These are phyloP conservation scores for Meredithiella fracta DNA, from an alignment of 2,329 filamentous ascomycete genomes.

Conservation along the genomic window DNA sequence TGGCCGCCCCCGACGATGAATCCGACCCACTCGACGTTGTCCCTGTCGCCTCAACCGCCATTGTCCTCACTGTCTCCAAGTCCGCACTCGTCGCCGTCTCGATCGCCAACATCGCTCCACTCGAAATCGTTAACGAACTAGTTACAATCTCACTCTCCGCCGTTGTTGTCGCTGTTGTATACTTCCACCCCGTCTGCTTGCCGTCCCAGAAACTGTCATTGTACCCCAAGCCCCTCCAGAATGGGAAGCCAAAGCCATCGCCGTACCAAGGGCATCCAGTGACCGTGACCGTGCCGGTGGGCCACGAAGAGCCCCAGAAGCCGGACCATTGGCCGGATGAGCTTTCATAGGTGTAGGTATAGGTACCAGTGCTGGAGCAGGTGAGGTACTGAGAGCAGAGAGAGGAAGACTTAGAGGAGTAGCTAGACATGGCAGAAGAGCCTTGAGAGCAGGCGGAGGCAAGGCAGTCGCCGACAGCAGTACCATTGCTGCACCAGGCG, in stretches of 20 bases:
- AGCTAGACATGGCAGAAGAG: constrained; percentile 15
- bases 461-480: constrained; percentile 16
- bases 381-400: constrained; percentile 16
- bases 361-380: constrained; percentile 17
- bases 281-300: constrained; percentile 17
- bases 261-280: constrained; percentile 19
- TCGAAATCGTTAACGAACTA: constrained; percentile 13
- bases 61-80: constrained; percentile 15
- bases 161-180: constrained; percentile 17
- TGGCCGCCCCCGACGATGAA: constrained; percentile 8
- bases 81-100: constrained; percentile 15
- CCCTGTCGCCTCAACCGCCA: constrained; percentile 14
- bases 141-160: constrained; percentile 9
- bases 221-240: constrained; percentile 17
- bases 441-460: constrained; percentile 16
- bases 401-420: constrained; percentile 16
- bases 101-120: constrained; percentile 11
- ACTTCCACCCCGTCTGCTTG: constrained; percentile 16
- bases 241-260: constrained; percentile 16
- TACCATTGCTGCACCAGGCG: constrained; percentile 15
- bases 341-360: constrained; percentile 17
- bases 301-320: constrained; percentile 15
- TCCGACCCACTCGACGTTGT: constrained; percentile 11
- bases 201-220: constrained; percentile 16
- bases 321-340: constrained; percentile 13